A percentile compares a stretch with the other conserved stretches of the same genome.
These are phyloP conservation scores for Phytophthora boehmeriae DNA, from an alignment of 352 stramenopile genomes.

Conservation along the genomic window DNA sequence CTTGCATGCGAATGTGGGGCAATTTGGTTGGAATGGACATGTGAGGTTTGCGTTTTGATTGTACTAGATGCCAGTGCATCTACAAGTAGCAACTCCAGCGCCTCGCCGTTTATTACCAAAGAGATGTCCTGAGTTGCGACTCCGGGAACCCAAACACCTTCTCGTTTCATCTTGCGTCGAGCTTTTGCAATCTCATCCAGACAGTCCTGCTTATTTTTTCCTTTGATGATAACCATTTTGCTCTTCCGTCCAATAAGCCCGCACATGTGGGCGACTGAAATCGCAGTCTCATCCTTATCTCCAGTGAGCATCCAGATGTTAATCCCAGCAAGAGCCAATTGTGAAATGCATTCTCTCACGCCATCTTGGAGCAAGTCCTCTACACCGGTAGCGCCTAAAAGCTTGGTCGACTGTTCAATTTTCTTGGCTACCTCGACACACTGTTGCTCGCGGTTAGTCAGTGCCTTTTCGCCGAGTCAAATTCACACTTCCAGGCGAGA, in stretches of 20 bases:
- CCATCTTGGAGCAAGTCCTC: constrained; percentile 98
- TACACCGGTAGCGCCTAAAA: constrained; percentile 96
- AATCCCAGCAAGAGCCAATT: constrained; percentile 95
- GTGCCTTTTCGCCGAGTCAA: constrained; percentile 69
- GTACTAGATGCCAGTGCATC: constrained; percentile 35
- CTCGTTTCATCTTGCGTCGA: constrained; percentile 71
- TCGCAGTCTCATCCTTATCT: constrained; percentile 99
- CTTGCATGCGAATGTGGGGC: constrained; percentile 8
- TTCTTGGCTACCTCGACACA: constrained; percentile 74
- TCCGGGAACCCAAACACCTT: constrained; percentile 80
- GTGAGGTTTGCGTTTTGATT: constrained; percentile 21
- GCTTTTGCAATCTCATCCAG: constrained; percentile 83
- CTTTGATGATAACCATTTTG: constrained; percentile 87
- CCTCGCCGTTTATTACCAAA: constrained; percentile 84
- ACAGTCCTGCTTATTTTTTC: constrained; percentile 78
- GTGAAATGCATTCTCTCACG: constrained; percentile 96
- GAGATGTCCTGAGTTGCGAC: constrained; percentile 76
- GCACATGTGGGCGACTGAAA: constrained; percentile 98
- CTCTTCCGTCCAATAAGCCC: constrained; percentile 86
- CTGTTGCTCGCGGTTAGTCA: constrained; percentile 63
- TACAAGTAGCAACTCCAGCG: constrained; percentile 71
- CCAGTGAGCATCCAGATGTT: constrained; percentile 99
- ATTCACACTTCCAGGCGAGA: constrained; percentile 73
- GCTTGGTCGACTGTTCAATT: constrained; percentile 84
- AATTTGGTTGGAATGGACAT: constrained; percentile 26